Percentiles rank a stretch among this genome's conserved stretches.
Evolutionary conservation across 164 flowering plant genomes (phyloP).

Genomic region (Warburgia ugandensis): DNA sequence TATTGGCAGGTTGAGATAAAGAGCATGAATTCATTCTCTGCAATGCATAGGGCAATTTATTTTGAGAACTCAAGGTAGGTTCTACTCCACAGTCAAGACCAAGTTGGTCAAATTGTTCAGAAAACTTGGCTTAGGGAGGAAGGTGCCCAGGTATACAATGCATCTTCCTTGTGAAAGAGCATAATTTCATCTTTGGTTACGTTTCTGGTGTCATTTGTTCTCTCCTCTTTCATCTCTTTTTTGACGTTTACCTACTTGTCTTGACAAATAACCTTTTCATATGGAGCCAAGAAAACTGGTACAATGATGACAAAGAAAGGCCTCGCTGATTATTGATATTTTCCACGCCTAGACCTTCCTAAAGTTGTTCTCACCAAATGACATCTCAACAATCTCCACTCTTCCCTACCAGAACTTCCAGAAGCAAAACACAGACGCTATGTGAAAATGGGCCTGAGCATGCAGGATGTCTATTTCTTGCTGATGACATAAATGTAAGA

Average conservation of each 20-base stretch:
- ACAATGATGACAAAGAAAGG: conserved; percentile 98
- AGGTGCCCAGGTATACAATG: conserved; percentile 63
- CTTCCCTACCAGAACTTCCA: conserved; percentile 78
- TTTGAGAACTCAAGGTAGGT: conserved; percentile 81
- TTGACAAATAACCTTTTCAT: conserved; percentile 4
- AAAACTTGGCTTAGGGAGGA: conserved; percentile 98
- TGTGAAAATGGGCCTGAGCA: conserved; percentile 77
- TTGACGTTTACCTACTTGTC: conserved; percentile 8
- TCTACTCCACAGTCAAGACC: conserved; percentile 55
- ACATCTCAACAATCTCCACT: conserved; percentile 44
- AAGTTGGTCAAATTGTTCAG: conserved; percentile 65
- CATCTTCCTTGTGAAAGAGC: conserved; percentile 2
- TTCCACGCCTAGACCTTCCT: conserved; percentile 96
- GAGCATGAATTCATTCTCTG: conserved; percentile 86
- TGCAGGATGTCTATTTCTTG: conserved; percentile 95
- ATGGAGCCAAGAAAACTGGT: conserved; percentile 50
- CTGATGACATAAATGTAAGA: conserved; percentile 72
- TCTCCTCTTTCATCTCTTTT: not conserved
- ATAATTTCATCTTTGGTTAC: not conserved
- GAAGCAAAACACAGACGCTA: conserved; percentile 75
- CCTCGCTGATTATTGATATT: conserved; percentile 86
- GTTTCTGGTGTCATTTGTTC: not conserved
- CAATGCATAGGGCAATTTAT: conserved; percentile 83
- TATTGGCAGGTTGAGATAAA: conserved; percentile 82
- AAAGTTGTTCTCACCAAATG: conserved; percentile 56